Base-by-base conservation (phyloP, 495 filamentous ascomycete species). In the Talaromyces proteolyticus region DNA sequence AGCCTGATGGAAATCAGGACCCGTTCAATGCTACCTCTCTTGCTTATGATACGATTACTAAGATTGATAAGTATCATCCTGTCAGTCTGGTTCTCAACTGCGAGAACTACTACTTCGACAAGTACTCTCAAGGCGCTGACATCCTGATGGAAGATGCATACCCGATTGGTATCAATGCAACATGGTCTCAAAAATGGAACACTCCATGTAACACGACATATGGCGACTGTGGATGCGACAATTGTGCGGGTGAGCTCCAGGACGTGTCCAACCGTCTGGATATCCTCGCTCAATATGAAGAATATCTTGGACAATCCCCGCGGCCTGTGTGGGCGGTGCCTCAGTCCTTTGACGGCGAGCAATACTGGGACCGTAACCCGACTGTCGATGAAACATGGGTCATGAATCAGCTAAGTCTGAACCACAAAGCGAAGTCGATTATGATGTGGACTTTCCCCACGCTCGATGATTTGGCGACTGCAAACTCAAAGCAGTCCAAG, bases 221-320 rank as follows among this genome's bases (percentile, higher is more conserved):
- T 34, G 84, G 84, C 36, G 77, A 80, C 62, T 86, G 82, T 59
- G 84, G 82, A 34, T 87, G 84, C 64, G 83, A 87, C 59, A 76
- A 81, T 57, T 87, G 84, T 57, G 48, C 48, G 0, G 78, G 79
- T 17, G 53, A 58, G 10, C 65, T 84, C 21, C 60, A 62, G 5
- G 82, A 86, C 56, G 76, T 85, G 3, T 51, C 69, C 0, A 46
- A 53, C 11, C 72, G 81, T 1, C 57, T 84, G 2, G 78, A 84
- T 44, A 61, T 61, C 17, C 57, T 76, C 14, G 53, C 61, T 3
- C 23, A 19, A 3, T 82, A 82, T 54, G 59, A 70, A 34, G 47
- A 52, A 2, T 72, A 64, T 55, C 58, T 70, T 1, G 60, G 58
- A 42, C 42, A 52, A 40, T 68, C 62, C 7, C 19, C 36, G 0